Evolutionary conservation across 257 asterid species (phyloP), one percentile per base, ranked within the genome.

Genomic region (Leonotis leonurus): DNA sequence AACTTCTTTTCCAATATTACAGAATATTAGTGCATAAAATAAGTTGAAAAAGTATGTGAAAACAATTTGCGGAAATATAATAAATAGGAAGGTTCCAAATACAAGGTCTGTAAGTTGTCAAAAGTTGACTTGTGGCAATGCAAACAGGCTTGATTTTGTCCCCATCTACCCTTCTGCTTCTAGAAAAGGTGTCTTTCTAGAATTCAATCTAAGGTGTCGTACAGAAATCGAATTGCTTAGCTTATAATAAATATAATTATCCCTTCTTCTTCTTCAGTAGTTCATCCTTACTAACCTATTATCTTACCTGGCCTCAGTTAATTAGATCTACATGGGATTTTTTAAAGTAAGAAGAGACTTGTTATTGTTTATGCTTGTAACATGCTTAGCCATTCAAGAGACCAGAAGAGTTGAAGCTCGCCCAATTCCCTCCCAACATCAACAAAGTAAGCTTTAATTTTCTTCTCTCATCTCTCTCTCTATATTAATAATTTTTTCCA

Each of bases 381-480:
- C 59, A 33, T 35, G 70, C 16, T 48, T 43, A 32, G 57, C 70
- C 18, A 22, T 63, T 69, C 69, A 54, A 56, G 72, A 59, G 54
- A 50, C 44, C 10, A 36, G 20, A 26, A 48, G 59, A 37, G 6
- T 1, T 2, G 70, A 30, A 68, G 76, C 74, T 39, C 59, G 78
- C 9, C 54, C 71, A 52, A 27, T 65, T 27, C 57, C 64, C 48
- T 66, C 27, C 46, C 25, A 37, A 9, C 54, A 55, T 20, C 61
- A 68, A 27, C 75, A 30, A 61, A 65, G 78, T 76, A 76, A 69
- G 75, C 8, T 30, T 6, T 3, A 8, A 22, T 26, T 41, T 18
- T 9, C 0, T 21, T 16, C 41, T 12, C 40, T 12, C n/a, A 39
- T 43, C 39, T 51, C 61, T 39, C 39, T 14, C n/a, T 11, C 22